Conservation (phyloP, 306 rosid species). For the Vicia faba region DNA sequence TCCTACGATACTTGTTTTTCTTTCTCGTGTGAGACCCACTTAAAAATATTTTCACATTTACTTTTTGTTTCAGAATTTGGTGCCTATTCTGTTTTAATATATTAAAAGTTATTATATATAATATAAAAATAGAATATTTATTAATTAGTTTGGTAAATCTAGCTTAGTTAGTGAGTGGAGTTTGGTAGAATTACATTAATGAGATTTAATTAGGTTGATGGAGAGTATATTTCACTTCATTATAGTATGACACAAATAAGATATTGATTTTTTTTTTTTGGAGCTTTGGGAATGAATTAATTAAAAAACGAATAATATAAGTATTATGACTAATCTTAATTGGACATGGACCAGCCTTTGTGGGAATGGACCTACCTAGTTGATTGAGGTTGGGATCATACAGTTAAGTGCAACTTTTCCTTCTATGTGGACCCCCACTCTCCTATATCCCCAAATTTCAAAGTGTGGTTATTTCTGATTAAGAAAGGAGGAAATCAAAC, state of each 20-base stretch:
- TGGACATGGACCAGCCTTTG: conserved; percentile 9
- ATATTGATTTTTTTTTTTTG: not conserved
- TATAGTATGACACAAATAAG: conserved; percentile 8
- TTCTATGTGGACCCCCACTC: not conserved
- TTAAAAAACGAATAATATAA: not conserved
- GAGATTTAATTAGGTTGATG: not conserved
- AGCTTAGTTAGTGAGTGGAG: conserved; percentile 23
- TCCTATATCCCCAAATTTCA: not conserved
- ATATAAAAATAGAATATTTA: too few species aligned
- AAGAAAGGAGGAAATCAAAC: not conserved
- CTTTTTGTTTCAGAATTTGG: too few species aligned
- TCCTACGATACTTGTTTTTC: not conserved
- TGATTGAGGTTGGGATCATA: not conserved
- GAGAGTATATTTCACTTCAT: conserved; percentile 15
- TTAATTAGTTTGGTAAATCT: conserved; percentile 32
- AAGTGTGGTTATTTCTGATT: not conserved
- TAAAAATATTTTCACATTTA: too few species aligned
- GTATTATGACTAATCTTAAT: not conserved
- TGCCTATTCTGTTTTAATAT: too few species aligned
- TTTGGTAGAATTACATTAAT: conserved; percentile 14
- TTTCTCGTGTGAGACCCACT: too few species aligned
- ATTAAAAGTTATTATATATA: too few species aligned
- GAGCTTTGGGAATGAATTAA: not conserved
- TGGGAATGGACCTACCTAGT: conserved; percentile 29
- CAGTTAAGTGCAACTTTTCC: not conserved